Percentiles rank a stretch among this genome's conserved stretches.
Evolutionary conservation across 83 land plant species (phyloP).

Genomic region (Picea mariana): DNA sequence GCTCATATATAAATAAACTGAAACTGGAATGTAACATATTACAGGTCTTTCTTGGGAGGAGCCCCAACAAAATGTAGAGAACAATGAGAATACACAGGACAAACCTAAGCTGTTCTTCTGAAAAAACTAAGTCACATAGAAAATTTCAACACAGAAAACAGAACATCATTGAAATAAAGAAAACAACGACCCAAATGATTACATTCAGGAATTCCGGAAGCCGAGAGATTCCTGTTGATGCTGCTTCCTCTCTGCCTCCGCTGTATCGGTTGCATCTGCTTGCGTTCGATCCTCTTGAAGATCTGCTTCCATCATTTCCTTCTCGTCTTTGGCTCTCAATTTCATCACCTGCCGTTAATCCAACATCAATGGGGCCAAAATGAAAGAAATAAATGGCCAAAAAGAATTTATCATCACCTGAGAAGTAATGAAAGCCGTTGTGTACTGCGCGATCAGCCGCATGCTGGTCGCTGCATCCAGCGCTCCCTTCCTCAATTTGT

Average conservation of each 20-base stretch:
- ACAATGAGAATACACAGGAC: no score
- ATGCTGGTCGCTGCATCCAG: neutral
- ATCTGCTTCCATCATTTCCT: conserved; percentile 1
- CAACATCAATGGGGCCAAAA: neutral
- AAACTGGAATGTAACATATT: no score
- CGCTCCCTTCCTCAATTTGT: neutral
- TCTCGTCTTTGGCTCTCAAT: neutral
- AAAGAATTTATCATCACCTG: neutral
- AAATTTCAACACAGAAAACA: no score
- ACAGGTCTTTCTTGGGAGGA: no score
- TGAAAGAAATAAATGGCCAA: neutral
- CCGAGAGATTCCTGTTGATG: neutral
- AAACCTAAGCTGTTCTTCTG: no score
- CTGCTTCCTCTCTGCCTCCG: neutral
- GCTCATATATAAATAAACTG: no score
- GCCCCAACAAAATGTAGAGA: no score
- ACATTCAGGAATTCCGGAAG: neutral
- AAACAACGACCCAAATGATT: no score
- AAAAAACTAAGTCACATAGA: no score
- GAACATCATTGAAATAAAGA: no score
- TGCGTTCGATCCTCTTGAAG: neutral
- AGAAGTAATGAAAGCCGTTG: neutral
- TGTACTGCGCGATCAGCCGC: neutral
- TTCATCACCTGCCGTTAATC: neutral
- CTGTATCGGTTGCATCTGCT: neutral